Evolutionary conservation across 1,284 basidiomycete genomes (phyloP).

Genomic region (Ceratobasidium sp.): DNA sequence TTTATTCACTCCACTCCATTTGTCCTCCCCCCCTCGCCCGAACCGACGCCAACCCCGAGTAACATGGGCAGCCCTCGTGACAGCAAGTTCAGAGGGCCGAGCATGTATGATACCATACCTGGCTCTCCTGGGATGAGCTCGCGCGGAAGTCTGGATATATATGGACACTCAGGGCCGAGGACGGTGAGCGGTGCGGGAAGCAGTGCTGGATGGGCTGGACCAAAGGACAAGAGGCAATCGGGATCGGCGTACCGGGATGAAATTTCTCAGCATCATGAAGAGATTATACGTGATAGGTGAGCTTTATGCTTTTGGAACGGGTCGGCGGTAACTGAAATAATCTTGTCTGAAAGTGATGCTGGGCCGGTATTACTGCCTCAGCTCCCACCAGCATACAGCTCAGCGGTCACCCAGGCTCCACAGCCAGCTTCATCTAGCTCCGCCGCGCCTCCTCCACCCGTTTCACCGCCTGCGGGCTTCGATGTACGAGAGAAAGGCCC

Average conservation of each 20-base stretch:
- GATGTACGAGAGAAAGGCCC: no score
- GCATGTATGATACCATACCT: slow-evolving; percentile 15
- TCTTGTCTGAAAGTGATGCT: slow-evolving; percentile 9
- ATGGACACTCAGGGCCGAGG: background rate
- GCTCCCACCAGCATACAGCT: slow-evolving; percentile 20
- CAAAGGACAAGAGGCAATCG: background rate
- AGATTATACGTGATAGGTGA: slow-evolving; percentile 52
- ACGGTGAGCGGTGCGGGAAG: background rate
- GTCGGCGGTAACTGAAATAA: background rate
- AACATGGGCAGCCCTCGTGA: background rate
- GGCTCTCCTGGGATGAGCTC: slow-evolving; percentile 28
- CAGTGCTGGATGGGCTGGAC: background rate
- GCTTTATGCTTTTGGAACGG: background rate
- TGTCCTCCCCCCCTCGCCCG: background rate
- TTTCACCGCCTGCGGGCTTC: no score
- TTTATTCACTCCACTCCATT: slow-evolving; percentile 22
- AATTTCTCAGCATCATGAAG: slow-evolving; percentile 47
- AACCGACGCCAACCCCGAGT: background rate
- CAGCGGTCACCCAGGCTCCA: no score
- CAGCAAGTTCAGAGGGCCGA: background rate
- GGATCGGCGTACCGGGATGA: slow-evolving; percentile 18
- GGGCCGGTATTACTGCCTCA: slow-evolving; percentile 16
- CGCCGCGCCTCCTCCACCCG: no score
- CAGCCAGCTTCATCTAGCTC: no score
- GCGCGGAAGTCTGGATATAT: slow-evolving; percentile 20